These are phyloP conservation scores for Mallotus nudiflorus DNA, from an alignment of 345 rosid genomes.

Conservation along the genomic window DNA sequence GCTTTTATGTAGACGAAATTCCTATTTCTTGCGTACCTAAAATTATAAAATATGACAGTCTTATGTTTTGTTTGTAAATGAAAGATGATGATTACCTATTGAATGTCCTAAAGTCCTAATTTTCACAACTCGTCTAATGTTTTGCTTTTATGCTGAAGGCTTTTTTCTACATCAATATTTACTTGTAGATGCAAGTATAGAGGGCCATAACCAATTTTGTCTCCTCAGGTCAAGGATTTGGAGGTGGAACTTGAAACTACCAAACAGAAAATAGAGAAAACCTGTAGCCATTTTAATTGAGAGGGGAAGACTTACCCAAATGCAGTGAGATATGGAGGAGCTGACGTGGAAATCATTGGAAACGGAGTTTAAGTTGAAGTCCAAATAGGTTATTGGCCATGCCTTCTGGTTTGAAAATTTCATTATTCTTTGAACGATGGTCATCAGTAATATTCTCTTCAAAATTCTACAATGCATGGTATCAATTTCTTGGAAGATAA, in stretches of 20 bases:
- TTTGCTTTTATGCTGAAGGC: too few relatives aligned
- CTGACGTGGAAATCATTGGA: constrained; percentile 74
- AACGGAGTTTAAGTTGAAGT: constrained; percentile 85
- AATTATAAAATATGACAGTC: background rate
- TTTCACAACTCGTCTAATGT: constrained; percentile 7
- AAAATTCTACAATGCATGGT: background rate
- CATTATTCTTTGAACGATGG: background rate
- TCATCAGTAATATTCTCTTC: background rate
- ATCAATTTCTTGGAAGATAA: background rate
- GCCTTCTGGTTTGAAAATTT: constrained; percentile 3
- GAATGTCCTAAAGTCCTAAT: background rate
- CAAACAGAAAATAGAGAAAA: constrained; percentile 88
- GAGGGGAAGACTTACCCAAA: constrained; percentile 82
- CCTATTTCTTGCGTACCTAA: background rate
- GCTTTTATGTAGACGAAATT: background rate
- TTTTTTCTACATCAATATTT: background rate
- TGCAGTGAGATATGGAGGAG: constrained; percentile 99
- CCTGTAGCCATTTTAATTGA: constrained; percentile 77
- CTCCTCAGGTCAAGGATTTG: constrained; percentile 83
- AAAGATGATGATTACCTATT: background rate
- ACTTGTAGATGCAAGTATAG: too few relatives aligned
- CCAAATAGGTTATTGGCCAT: constrained; percentile 56
- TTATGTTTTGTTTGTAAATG: background rate
- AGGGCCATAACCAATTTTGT: constrained; percentile 15
- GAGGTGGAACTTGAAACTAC: constrained; percentile 92